Conservation (phyloP, 352 stramenopile genomes). For the Phytophthora uliginosa region DNA sequence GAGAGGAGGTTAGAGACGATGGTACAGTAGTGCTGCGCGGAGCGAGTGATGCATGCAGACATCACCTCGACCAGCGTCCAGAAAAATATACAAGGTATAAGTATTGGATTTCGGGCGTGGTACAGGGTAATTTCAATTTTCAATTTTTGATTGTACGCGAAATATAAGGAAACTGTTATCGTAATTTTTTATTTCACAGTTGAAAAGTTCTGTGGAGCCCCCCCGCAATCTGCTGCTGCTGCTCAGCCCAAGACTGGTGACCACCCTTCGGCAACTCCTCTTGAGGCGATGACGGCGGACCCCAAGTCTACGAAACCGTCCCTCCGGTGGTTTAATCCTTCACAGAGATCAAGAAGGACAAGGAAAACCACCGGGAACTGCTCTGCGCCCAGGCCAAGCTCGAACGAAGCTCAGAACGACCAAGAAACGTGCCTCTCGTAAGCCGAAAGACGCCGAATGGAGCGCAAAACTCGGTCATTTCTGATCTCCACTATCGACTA, state of each 20-base stretch:
- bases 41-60: not conserved
- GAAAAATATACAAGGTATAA: not conserved
- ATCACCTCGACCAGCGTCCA: not conserved
- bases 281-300: not conserved
- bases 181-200: too few species aligned
- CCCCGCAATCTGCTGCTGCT: too few species aligned
- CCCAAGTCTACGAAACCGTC: not conserved
- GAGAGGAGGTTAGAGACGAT: not conserved
- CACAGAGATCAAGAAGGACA: not conserved
- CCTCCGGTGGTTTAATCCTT: not conserved
- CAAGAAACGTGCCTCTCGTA: not conserved
- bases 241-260: too few species aligned
- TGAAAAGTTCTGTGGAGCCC: too few species aligned
- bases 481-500: slow-evolving; percentile 25
- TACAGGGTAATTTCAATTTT: too few species aligned
- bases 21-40: not conserved
- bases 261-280: not conserved
- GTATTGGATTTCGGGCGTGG: too few species aligned
- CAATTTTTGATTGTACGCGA: too few species aligned
- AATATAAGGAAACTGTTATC: too few species aligned
- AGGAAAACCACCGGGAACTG: not conserved
- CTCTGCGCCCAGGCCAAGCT: not conserved
- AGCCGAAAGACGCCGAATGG: not conserved
- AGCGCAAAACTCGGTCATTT: slow-evolving; percentile 8
- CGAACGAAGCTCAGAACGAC: not conserved